Evolutionary conservation across 306 rosid genomes (phyloP), one percentile per base, ranked within the genome.

Genomic region (Cucumis cinereus): DNA sequence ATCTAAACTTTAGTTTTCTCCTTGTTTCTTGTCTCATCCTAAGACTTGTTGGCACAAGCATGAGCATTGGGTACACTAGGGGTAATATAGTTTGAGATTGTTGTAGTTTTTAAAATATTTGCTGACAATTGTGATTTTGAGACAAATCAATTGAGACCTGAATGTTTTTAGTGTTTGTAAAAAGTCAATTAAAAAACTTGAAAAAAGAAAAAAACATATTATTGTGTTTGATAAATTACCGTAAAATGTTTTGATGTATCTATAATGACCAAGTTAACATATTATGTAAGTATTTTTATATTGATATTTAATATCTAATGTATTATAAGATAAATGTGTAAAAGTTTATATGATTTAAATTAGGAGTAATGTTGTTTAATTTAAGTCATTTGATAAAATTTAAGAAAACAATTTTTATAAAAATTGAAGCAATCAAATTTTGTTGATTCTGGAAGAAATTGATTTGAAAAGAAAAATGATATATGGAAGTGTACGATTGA

Each of bases 1-100:
- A 79, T 59, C 12, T 26, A 16, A 68, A 59, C 78, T 61, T 74
- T 36, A 49, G 10, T 75, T 61, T 15, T 80, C 41, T 85, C 68
- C 60, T 62, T 24, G 17, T 38, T 66, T 14, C 3, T 68, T 43
- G 53, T 67, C 22, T 38, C 47, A 67, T 67, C 35, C 74, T 22
- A 43, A 22, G 74, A n/a, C 13, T 1, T 11, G 12, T 8, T 1
- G 73, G 22, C 73, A 19, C 19, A 38, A 33, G 17, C 45, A 19
- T 63, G 26, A 24, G 19, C 70, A 17, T 0, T 6, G 47, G 45
- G 70, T 20, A 63, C 47, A 11, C 17, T 33, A n/a, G 17, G 70
- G 55, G 10, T 50, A 0, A 2, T 30, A 30, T 50, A 50, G 55
- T 50, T 50, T 50, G 55, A 2, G 20, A 50, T 50, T 50, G 20